Conservation (phyloP, 495 filamentous ascomycete species). For the Tetracladium setigerum region DNA sequence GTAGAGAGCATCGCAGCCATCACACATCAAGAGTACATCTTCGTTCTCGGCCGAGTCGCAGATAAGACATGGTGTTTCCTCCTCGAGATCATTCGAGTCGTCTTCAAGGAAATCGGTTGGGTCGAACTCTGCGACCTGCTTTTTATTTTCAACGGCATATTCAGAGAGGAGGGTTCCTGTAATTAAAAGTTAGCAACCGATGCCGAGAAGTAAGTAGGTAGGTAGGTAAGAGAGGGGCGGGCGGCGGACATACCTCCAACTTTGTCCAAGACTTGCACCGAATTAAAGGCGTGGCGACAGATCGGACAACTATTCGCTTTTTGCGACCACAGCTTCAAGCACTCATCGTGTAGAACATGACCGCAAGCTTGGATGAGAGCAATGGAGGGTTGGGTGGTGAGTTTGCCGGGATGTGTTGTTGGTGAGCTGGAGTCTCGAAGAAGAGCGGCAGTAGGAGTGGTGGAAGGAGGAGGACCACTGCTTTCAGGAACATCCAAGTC, state of each 20-base stretch:
- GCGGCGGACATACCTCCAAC: constrained; percentile 62
- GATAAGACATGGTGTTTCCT: constrained; percentile 65
- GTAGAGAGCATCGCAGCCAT: constrained; percentile 75
- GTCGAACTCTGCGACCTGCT: constrained; percentile 84
- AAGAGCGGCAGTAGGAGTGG: not conserved
- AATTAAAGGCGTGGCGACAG: constrained; percentile 84
- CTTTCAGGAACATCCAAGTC: constrained; percentile 55
- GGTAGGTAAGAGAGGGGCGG: constrained; percentile 3
- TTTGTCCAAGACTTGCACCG: constrained; percentile 72
- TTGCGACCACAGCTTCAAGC: constrained; percentile 86
- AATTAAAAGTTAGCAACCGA: constrained; percentile 22
- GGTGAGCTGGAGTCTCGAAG: constrained; percentile 17
- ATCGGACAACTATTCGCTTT: constrained; percentile 97
- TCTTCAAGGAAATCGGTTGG: constrained; percentile 68
- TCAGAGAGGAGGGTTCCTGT: constrained; percentile 68
- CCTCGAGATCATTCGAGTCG: constrained; percentile 56
- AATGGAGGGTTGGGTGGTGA: constrained; percentile 28
- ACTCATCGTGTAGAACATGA: constrained; percentile 86
- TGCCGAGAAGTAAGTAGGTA: not conserved
- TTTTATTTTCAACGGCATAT: constrained; percentile 80
- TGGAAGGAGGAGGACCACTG: not conserved
- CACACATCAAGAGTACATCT: constrained; percentile 76
- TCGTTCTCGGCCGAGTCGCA: constrained; percentile 71
- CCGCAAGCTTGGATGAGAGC: constrained; percentile 60
- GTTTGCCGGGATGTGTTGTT: constrained; percentile 22